These are phyloP conservation scores for Dendrothele bispora DNA, from an alignment of 768 basidiomycete genomes.

Conservation along the genomic window DNA sequence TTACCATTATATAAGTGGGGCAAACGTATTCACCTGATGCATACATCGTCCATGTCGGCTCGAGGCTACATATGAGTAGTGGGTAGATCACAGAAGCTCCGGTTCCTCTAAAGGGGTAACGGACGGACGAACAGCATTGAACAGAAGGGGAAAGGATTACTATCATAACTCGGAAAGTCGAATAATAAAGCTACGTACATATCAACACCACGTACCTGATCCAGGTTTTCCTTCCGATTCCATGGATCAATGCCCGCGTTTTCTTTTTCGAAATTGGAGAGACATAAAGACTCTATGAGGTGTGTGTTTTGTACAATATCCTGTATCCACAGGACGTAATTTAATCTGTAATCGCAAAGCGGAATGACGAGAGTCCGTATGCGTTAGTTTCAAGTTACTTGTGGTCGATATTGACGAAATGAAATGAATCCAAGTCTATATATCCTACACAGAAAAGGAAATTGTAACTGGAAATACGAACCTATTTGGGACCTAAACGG, in stretches of 20 bases:
- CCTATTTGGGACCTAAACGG: conserved; percentile 74
- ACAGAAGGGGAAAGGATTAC: conserved; percentile 2
- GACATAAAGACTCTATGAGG: too few species aligned
- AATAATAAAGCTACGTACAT: conserved; percentile 50
- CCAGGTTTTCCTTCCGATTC: conserved; percentile 9
- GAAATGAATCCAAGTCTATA: not conserved
- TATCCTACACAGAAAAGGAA: not conserved
- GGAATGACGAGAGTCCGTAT: not conserved
- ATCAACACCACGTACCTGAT: conserved; percentile 58
- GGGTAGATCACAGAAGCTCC: conserved; percentile 92
- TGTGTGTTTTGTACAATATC: too few species aligned
- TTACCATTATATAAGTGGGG: not conserved
- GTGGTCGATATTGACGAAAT: not conserved
- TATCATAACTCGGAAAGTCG: not conserved
- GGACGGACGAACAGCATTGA: not conserved
- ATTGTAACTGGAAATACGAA: conserved; percentile 18
- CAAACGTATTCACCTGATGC: conserved; percentile 58
- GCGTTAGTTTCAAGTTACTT: too few species aligned
- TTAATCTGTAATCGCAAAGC: conserved; percentile 49
- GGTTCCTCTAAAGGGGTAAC: conserved; percentile 62
- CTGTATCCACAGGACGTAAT: conserved; percentile 86
- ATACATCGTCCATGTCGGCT: conserved; percentile 55
- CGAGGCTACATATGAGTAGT: conserved; percentile 60
- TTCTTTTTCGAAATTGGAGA: too few species aligned
- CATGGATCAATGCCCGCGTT: conserved; percentile 37